Base-by-base conservation (phyloP, 2,329 filamentous ascomycete species). In the Iodosphaeria phyllophila region DNA sequence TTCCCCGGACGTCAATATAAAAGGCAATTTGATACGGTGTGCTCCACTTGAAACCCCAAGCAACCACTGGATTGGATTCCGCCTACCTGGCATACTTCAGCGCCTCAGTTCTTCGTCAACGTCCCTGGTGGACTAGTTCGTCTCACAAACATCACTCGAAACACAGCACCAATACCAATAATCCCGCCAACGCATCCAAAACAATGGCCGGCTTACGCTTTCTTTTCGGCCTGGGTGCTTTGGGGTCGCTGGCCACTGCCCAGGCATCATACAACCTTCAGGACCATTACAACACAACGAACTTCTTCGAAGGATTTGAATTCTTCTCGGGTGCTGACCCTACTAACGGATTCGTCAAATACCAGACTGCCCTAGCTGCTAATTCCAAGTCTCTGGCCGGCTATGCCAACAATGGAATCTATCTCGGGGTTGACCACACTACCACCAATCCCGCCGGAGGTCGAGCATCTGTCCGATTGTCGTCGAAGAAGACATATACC, bases 291-390 rank as follows among this genome's bases (percentile, higher is more conserved):
- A 52, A 66, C 43, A 29, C 41, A 5, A 49, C 42, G 40, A 69
- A 68, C 50, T 70, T 69, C 46, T 68, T 68, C 43, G 35, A 52
- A 12, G 45, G 50, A 25, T 68, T 68, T 38, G 50, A 56, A 29
- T 72, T 73, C 48, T 71, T 60, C 47, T 52, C 43, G 26, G 48
- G 44, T 4, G 30, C 48, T 0, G 80, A 89, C 39, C 79, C 79
- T 0, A 89, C 79, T 3, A 38, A 71, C 32, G 80, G 79, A 16
- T 80, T 71, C 38, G 79, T 89, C 36, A 50, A 65, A 31, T 89
- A 83, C 39, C 60, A 71, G 27, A 53, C 64, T 34, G 55, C 60
- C 25, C 29, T 43, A n/a, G 62, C 59, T 2, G 76, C 78, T 28
- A 60, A 63, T 30, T 40, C 44, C n/a, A 44, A 50, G 18, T 59